phyloP scores from a whole-genome alignment of 2,329 filamentous ascomycete genomes.

The Whalleya microplaca region DNA sequence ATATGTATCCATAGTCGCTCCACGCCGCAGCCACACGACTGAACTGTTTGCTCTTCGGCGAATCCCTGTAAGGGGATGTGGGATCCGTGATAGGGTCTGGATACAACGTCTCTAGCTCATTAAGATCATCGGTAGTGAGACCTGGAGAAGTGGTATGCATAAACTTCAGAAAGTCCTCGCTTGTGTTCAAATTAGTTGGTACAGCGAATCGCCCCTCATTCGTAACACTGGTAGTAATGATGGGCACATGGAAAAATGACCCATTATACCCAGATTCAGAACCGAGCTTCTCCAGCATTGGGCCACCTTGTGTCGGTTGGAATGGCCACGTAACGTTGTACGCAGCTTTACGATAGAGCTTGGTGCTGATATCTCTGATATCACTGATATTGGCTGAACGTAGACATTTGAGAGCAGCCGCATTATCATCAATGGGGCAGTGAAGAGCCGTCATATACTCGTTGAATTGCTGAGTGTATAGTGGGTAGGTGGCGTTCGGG shows the following conservation, averaged over 20 bases:
- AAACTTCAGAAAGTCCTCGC: conserved; percentile 42
- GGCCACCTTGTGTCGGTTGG: conserved; percentile 50
- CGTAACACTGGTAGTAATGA: conserved; percentile 42
- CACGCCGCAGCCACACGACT: conserved; percentile 47
- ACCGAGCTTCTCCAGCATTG: conserved; percentile 50
- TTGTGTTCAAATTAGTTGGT: conserved; percentile 39
- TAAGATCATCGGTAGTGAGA: conserved; percentile 36
- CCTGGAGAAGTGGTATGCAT: conserved; percentile 40
- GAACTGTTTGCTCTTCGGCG: conserved; percentile 48
- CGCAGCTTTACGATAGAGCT: conserved; percentile 43
- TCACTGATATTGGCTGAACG: conserved; percentile 40
- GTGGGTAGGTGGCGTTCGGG: conserved; percentile 39
- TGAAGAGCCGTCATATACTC: conserved; percentile 35
- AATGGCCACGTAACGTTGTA: conserved; percentile 51
- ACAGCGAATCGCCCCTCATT: conserved; percentile 42
- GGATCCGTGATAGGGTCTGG: conserved; percentile 39
- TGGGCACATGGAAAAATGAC: conserved; percentile 42
- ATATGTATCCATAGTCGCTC: conserved; percentile 50
- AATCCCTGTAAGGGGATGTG: conserved; percentile 41
- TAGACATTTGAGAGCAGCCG: conserved; percentile 44
- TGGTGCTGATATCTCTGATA: conserved; percentile 45
- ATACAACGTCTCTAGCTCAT: conserved; percentile 37
- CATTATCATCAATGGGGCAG: conserved; percentile 36
- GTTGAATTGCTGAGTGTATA: conserved; percentile 39
- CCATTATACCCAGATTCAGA: conserved; percentile 44